These are phyloP conservation scores for Trichosporon sp. DNA, from an alignment of 1,284 basidiomycete genomes.

Conservation along the genomic window DNA sequence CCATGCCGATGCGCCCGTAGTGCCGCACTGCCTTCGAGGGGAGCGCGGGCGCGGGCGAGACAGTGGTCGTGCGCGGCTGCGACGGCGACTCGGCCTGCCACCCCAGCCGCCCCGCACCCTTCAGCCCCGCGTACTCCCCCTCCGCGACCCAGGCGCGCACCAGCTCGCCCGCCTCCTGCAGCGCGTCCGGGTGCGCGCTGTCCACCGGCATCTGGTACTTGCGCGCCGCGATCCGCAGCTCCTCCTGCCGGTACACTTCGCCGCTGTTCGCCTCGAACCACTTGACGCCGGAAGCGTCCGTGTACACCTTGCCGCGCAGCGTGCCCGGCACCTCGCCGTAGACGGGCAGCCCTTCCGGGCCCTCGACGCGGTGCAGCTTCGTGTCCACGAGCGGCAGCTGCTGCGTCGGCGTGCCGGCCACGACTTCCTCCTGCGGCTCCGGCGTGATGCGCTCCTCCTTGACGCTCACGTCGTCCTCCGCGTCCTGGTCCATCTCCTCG, in stretches of 20 bases:
- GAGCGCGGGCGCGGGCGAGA: background rate
- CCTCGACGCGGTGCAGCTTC: background rate
- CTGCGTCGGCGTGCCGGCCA: background rate
- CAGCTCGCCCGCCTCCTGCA: conserved; percentile 9
- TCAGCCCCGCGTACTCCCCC: conserved; percentile 9
- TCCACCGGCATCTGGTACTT: conserved; percentile 23
- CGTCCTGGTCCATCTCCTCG: background rate
- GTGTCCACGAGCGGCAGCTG: background rate
- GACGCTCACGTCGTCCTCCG: background rate
- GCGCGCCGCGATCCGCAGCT: conserved; percentile 13
- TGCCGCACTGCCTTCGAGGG: background rate
- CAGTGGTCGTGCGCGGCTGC: background rate
- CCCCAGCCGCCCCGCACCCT: conserved; percentile 10
- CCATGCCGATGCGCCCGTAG: background rate
- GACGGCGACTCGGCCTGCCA: conserved; percentile 15
- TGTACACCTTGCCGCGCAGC: background rate
- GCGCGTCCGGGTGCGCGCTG: conserved; percentile 22
- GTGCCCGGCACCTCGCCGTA: background rate
- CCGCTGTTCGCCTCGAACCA: conserved; percentile 13
- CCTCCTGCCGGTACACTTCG: conserved; percentile 9
- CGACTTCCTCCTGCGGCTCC: background rate
- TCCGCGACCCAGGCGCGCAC: conserved; percentile 19
- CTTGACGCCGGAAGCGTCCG: conserved; percentile 17
- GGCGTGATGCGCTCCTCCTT: conserved; percentile 6
- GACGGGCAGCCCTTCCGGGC: conserved; percentile 14